Percentiles rank a stretch among this genome's conserved stretches.
These are phyloP conservation scores for Aspergillus sp. DNA, from an alignment of 2,329 filamentous ascomycete species.

Conservation along the genomic window DNA sequence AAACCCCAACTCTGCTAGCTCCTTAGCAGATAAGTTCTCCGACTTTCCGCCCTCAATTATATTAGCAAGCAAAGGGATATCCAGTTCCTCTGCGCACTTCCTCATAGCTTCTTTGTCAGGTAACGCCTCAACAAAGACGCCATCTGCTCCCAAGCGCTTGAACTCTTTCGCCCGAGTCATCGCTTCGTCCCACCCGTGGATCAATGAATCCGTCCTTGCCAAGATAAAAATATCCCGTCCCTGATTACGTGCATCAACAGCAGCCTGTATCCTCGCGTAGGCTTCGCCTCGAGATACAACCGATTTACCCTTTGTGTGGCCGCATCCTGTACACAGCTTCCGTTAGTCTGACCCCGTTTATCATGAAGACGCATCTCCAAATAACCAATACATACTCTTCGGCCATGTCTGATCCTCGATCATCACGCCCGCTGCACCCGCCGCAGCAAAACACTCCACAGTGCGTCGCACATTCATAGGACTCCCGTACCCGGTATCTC, in stretches of 20 bases:
- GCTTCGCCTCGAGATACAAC: constrained; percentile 51
- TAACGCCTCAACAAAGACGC: constrained; percentile 50
- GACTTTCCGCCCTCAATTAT: constrained; percentile 49
- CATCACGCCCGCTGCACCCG: constrained; percentile 44
- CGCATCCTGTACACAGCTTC: constrained; percentile 37
- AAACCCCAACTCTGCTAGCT: constrained; percentile 45
- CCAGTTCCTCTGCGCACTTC: constrained; percentile 39
- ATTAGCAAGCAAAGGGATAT: constrained; percentile 47
- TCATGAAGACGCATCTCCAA: background rate
- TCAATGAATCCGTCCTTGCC: constrained; percentile 47
- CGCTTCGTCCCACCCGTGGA: constrained; percentile 48
- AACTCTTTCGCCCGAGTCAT: constrained; percentile 46
- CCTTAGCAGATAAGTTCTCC: constrained; percentile 44
- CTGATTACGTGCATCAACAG: constrained; percentile 49
- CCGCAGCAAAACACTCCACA: constrained; percentile 47
- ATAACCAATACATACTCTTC: constrained; percentile 39
- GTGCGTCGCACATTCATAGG: constrained; percentile 52
- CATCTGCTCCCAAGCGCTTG: constrained; percentile 48
- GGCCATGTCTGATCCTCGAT: constrained; percentile 55
- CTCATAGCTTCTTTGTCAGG: constrained; percentile 49
- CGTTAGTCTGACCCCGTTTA: background rate
- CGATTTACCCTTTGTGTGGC: constrained; percentile 51
- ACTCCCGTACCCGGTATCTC: constrained; percentile 53
- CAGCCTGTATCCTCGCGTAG: constrained; percentile 50
- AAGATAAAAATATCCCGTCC: constrained; percentile 51